These are phyloP conservation scores for Cinchona pubescens DNA, from an alignment of 257 asterid species.

Conservation along the genomic window DNA sequence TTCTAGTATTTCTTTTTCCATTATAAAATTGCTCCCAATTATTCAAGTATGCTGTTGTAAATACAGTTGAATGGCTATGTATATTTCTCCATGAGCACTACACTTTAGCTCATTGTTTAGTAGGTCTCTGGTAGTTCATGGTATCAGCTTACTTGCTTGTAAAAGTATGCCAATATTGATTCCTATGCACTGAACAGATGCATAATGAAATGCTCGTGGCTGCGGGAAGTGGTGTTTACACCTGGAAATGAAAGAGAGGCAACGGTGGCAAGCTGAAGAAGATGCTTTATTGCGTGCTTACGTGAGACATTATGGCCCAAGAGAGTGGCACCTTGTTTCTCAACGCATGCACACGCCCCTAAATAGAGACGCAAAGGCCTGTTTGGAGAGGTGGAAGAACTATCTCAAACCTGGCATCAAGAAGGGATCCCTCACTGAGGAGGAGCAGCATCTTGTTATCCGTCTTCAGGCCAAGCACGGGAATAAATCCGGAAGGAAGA, in stretches of 20 bases:
- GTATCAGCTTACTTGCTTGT: not conserved
- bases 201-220: conserved; percentile 47
- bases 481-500: conserved; percentile 80
- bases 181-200: conserved; percentile 8
- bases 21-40: not conserved
- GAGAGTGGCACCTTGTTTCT: conserved; percentile 66
- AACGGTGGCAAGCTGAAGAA: conserved; percentile 76
- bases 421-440: conserved; percentile 57
- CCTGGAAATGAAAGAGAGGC: conserved; percentile 71
- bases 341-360: conserved; percentile 54
- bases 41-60: not conserved
- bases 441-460: conserved; percentile 63
- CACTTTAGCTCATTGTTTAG: not conserved
- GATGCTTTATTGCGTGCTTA: conserved; percentile 57
- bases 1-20: not conserved
- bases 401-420: conserved; percentile 68
- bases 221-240: conserved; percentile 38
- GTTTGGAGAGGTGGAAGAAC: conserved; percentile 78
- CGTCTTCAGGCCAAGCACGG: conserved; percentile 48
- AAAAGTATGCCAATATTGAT: not conserved
- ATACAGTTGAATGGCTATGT: not conserved
- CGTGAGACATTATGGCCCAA: conserved; percentile 59
- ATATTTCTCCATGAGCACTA: not conserved
- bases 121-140: not conserved
- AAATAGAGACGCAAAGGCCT: conserved; percentile 60